Conservation (phyloP, 73 alveolate genomes). For the Blepharisma japonicum region DNA sequence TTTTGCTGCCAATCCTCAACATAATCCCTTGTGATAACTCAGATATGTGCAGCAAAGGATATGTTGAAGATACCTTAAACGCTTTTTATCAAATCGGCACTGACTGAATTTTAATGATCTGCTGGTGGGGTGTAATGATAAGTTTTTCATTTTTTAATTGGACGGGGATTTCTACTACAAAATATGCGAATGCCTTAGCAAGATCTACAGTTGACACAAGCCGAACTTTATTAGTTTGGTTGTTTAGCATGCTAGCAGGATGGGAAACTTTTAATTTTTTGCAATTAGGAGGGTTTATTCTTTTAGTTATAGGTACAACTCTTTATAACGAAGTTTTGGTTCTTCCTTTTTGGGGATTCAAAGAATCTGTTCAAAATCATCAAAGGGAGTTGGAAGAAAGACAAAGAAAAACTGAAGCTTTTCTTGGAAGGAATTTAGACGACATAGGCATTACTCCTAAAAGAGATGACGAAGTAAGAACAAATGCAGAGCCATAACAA, state of each 20-base stretch:
- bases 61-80: constrained; percentile 42
- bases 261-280: constrained; percentile 63
- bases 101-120: constrained; percentile 34
- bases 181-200: constrained; percentile 85
- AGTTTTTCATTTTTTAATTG: constrained; percentile 85
- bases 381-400: too few species aligned
- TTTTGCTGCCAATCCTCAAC: constrained; percentile 81
- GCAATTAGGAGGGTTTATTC: constrained; percentile 55
- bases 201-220: constrained; percentile 89
- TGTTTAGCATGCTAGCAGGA: constrained; percentile 62
- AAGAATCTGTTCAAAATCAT: not conserved
- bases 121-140: constrained; percentile 59
- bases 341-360: constrained; percentile 46
- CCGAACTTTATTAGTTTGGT: constrained; percentile 86
- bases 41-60: constrained; percentile 57
- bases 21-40: constrained; percentile 67
- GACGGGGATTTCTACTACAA: constrained; percentile 88
- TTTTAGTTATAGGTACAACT: constrained; percentile 47
- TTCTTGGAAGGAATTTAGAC: too few species aligned
- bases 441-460: too few species aligned
- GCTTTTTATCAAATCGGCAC: constrained; percentile 59
- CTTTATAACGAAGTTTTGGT: constrained; percentile 61
- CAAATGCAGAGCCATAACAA: too few species aligned
- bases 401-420: too few species aligned
- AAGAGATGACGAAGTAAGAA: too few species aligned